Base-by-base conservation (phyloP, 169 alveolate genomes). In the Plasmodium falciparum region DNA sequence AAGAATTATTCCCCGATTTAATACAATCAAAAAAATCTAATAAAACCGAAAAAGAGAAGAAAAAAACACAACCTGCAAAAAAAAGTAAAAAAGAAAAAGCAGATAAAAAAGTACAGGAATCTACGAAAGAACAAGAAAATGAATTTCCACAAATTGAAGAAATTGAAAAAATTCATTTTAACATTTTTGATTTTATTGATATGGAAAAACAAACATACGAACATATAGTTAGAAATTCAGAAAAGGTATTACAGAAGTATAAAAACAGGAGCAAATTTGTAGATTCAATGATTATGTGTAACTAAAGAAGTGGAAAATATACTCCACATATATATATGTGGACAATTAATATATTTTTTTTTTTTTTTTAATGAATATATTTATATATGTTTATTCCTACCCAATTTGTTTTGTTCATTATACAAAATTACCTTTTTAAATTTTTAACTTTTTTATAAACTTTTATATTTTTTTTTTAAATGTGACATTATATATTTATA, bases 181-280 rank as follows among this genome's bases (percentile, higher is more conserved):
- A 85, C 13, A 70, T 85, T 71, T 85, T 85, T 66, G 92, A 69
- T 65, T 52, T 85, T 11, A 70, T 85, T 4, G 92, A 85, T 66
- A 52, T 52, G 17, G 70, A 58, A 26, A 85, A 85, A 52, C 15
- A 69, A 9, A 69, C 70, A 63, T 70, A 85, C 62, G 92, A 85
- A 22, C 85, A 59, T n/a, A 85, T 85, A 58, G 29, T 52, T 20
- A 85, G 92, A 65, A 72, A 85, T 71, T 15, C 74, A 17, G 92
- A 85, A 9, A 85, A 85, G 15, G 92, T 85, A 20, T 7, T 62
- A 66, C 47, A 61, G 15, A 85, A 85, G 20, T 85, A 85, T 85
- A 72, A 85, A 71, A 69, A 85, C 72, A 69, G 56, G 26, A 69
- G 72, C 47, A 85, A 85, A 71, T 85, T 71, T 61, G 86, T 70